Base-by-base conservation (phyloP, 768 basidiomycete genomes). In the Podaxis pistillaris region DNA sequence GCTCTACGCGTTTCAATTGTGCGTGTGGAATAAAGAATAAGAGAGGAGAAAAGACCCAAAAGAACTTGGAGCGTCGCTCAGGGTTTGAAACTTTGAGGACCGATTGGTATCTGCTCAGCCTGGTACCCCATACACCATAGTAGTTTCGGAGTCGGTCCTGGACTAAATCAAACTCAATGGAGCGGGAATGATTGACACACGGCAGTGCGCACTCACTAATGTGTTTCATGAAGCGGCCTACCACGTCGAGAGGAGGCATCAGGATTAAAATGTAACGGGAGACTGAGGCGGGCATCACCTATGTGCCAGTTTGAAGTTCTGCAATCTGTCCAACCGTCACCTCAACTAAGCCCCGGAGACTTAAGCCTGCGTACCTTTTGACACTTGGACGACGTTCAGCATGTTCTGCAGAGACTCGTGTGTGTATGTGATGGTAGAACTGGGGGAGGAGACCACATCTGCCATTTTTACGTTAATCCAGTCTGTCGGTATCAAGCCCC, bases 271-370 rank as follows among this genome's bases (percentile, higher is more conserved):
- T 15, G 9, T 4, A 11, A 15, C 36, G 3, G 11, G 15, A 12
- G 46, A 33, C 2, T 12, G 24, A 15, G 0, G 38, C 4, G 17
- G 38, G 53, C 13, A 9, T 50, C 44, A 62, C 60, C 60, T 47
- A 62, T 62, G 36, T 62, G 53, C 60, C 60, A 62, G n/a, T 54
- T 62, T 7, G 60, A 62, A 15, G 52, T 33, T 17, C 47, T 55
- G 36, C 53, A 37, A 2, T 36, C 60, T 62, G 41, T 19, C 19
- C 4, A 13, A 24, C 38, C 9, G 54, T 40, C 12, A 40, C 15
- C 13, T 56, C 37, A 38, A 22, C 12, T 13, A 24, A 11, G 54
- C 12, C 3, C 12, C 1, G 24, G 8, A 24, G 13, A 8, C 36
- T 56, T 1, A 19, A 19, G 2, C 3, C 30, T 9, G 22, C 54